phyloP scores from a whole-genome alignment of 2,329 filamentous ascomycete species.

The Fusarium sp. region DNA sequence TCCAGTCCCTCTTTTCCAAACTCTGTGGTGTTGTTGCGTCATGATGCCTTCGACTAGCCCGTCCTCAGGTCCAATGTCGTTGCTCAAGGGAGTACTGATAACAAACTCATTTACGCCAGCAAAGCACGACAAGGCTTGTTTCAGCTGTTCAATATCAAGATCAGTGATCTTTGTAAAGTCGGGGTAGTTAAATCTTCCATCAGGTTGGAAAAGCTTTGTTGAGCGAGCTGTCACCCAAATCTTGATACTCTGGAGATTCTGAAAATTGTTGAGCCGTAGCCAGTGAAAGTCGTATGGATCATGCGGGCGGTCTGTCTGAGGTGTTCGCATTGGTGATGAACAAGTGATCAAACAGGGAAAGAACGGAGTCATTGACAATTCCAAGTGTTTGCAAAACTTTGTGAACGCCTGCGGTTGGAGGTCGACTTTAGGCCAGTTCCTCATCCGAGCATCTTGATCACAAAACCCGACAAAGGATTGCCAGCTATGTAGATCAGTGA shows the following conservation, averaged over 20 bases:
- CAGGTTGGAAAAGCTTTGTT: neutral
- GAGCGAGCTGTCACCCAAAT: constrained; percentile 6
- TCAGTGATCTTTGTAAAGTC: neutral
- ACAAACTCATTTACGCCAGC: neutral
- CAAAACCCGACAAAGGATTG: neutral
- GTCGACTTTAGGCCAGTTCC: neutral
- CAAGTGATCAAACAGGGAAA: neutral
- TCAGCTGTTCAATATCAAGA: neutral
- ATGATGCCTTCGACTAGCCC: neutral
- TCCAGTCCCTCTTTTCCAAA: constrained; percentile 6
- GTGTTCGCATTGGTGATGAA: neutral
- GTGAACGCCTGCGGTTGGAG: neutral
- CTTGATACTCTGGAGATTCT: constrained; percentile 6
- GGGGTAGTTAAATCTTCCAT: neutral
- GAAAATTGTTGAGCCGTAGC: neutral
- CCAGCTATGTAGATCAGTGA: neutral
- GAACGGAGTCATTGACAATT: neutral
- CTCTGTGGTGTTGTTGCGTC: neutral
- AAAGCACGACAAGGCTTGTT: neutral
- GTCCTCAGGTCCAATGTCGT: neutral
- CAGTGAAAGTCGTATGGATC: constrained; percentile 1
- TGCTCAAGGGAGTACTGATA: neutral
- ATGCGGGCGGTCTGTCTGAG: neutral
- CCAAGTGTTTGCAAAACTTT: neutral
- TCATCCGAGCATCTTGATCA: neutral